phyloP scores from a whole-genome alignment of 257 asterid species.

The Solanum pimpinellifolium region DNA sequence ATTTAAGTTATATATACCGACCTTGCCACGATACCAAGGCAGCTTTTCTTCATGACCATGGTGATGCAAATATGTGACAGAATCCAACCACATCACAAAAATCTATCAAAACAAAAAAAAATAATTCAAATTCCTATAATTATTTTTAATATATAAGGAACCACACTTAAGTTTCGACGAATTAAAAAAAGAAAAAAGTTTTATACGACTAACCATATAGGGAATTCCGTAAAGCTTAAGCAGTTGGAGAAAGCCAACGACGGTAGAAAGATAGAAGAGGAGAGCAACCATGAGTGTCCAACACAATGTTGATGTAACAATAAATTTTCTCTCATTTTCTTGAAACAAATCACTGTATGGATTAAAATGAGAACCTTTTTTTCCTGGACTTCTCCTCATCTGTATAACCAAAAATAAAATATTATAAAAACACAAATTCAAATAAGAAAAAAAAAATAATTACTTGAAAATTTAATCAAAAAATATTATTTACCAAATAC shows the following conservation, averaged over 20 bases:
- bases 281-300: constrained; percentile 57
- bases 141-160: not conserved
- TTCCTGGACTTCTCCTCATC: constrained; percentile 86
- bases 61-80: constrained; percentile 76
- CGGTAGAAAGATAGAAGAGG: constrained; percentile 23
- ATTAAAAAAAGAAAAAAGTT: too few relatives aligned
- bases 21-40: constrained; percentile 95
- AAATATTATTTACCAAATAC: constrained; percentile 19
- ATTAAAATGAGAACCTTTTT: constrained; percentile 84
- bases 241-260: constrained; percentile 34
- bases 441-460: not conserved
- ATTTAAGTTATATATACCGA: not conserved
- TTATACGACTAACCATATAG: constrained; percentile 35
- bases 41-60: constrained; percentile 73
- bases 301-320: constrained; percentile 58
- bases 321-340: constrained; percentile 40
- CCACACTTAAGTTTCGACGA: not conserved
- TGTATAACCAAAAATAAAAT: not conserved
- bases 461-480: too few relatives aligned
- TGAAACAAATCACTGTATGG: constrained; percentile 63
- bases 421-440: not conserved
- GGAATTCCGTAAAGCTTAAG: constrained; percentile 67
- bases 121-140: not conserved
- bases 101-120: constrained; percentile 20
- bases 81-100: constrained; percentile 74